Base-by-base conservation (phyloP, 495 filamentous ascomycete genomes). In the Chaetomium fimeti region DNA sequence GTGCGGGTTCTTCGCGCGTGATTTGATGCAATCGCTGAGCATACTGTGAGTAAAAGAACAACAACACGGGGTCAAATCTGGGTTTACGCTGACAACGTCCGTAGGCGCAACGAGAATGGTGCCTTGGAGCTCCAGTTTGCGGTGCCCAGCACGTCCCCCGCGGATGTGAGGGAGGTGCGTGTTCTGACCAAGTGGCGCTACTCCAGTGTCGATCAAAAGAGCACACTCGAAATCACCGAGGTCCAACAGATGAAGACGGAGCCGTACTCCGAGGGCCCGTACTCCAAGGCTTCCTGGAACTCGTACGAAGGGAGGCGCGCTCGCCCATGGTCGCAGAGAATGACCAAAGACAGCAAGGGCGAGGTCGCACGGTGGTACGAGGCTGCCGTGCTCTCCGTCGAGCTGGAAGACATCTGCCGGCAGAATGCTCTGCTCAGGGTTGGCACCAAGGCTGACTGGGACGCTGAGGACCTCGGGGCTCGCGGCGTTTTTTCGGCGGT, bases 381-480 rank as follows among this genome's bases (percentile, higher is more conserved):
- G 62, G 75, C 68, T 12, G 68, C 72, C 2, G 64, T 84, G 20
- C 61, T 76, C 4, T 78, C 72, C 11, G 45, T 66, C 6, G 55
- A 57, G 1, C 42, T 70, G 13, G 73, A 78, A 11, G 32, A 64
- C 3, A 42, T 72, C 1, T 70, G 81, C 36, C n/a, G 68, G 15
- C 61, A 78, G 66, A 82, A 84, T 62, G 55, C 67, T 43, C 11
- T 42, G 2, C 62, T 83, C 5, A 71, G 68, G 29, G 5, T 79
- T 9, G 81, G 80, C 7, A 72, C 81, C 9, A 74, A 76, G 61
- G 77, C 71, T 0, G 42, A 52, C 9, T 84, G 81, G 80, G 68
- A 64, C 13, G 49, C 57, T 0, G 53, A 75, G 12, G 36, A 66
- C 3, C 60, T 83, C 15, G 57, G 45, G 27, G 25, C 64, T 12